phyloP scores from a whole-genome alignment of 1,284 basidiomycete species.

The Cutaneotrichosporon sp. region DNA sequence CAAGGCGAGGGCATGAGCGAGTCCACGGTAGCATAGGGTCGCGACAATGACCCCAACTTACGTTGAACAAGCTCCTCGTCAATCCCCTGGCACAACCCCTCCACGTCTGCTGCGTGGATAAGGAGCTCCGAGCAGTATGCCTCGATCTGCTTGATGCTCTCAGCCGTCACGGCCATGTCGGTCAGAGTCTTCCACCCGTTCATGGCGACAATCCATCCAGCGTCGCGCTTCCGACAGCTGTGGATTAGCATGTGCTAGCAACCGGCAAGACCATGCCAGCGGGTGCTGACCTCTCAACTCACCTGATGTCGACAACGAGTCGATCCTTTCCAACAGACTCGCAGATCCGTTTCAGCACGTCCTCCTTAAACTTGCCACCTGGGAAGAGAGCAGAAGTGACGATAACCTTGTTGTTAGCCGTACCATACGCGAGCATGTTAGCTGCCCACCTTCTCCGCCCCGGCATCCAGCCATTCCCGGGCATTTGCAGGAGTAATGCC shows the following conservation, averaged over 20 bases:
- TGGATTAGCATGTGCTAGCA: background rate
- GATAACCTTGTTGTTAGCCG: constrained; percentile 63
- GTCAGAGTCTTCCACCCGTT: constrained; percentile 98
- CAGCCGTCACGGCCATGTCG: constrained; percentile 75
- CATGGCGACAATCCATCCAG: constrained; percentile 93
- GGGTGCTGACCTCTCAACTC: too few species aligned
- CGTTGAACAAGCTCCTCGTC: constrained; percentile 83
- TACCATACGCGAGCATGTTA: background rate
- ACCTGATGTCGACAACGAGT: constrained; percentile 95
- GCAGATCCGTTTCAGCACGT: constrained; percentile 64
- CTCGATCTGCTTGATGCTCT: constrained; percentile 38
- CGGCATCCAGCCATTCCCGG: constrained; percentile 73
- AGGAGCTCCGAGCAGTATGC: constrained; percentile 73
- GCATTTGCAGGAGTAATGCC: constrained; percentile 84
- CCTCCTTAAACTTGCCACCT: constrained; percentile 66
- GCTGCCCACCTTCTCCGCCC: constrained; percentile 84
- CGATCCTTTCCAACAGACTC: constrained; percentile 72
- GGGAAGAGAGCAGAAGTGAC: constrained; percentile 97
- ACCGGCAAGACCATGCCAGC: background rate
- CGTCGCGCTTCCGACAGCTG: constrained; percentile 75
- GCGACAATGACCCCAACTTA: too few species aligned
- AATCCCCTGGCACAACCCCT: constrained; percentile 94
- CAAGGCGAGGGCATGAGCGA: too few species aligned
- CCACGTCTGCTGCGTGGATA: constrained; percentile 95
- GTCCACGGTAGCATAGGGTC: too few species aligned